Evolutionary conservation across 2,329 filamentous ascomycete species (phyloP).

Genomic region (Arthroderma sp.): DNA sequence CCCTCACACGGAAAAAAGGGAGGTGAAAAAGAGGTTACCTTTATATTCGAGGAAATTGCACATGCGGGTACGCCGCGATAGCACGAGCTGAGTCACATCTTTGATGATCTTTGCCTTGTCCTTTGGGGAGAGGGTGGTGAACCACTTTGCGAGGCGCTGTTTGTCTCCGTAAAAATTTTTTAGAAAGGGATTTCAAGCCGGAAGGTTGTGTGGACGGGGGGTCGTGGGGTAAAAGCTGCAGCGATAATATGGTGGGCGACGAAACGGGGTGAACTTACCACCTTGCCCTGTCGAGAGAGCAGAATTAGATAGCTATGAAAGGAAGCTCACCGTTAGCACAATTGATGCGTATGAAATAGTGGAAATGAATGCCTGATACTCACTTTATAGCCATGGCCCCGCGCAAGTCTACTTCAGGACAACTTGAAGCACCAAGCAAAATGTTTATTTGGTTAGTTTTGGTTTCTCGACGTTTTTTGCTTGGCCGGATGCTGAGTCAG

Average conservation of each 20-base stretch:
- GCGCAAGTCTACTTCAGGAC: no score
- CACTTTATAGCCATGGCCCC: no score
- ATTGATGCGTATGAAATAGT: no score
- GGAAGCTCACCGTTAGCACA: no score
- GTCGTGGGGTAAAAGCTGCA: conserved; percentile 4
- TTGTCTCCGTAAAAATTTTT: conserved; percentile 4
- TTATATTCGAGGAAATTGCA: conserved; percentile 99
- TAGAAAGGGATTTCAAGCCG: not conserved
- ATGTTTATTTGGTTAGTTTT: no score
- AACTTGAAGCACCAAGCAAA: no score
- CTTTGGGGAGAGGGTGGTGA: conserved; percentile 90
- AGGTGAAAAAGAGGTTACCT: conserved; percentile 41
- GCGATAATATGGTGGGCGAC: conserved; percentile 25
- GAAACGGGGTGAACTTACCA: conserved; percentile 50
- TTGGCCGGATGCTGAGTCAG: no score
- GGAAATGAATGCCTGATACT: no score
- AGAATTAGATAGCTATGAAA: conserved; percentile 77
- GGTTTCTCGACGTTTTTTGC: no score
- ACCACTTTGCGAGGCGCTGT: conserved; percentile 98
- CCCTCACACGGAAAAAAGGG: not conserved
- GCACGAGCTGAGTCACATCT: conserved; percentile 93
- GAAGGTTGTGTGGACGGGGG: conserved; percentile 17
- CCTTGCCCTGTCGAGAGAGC: conserved; percentile 96
- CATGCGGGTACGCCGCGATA: conserved; percentile 93
- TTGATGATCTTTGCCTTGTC: conserved; percentile 99